Conservation (phyloP, 2,329 filamentous ascomycete genomes). For the Paracoccidioides lutzii region DNA sequence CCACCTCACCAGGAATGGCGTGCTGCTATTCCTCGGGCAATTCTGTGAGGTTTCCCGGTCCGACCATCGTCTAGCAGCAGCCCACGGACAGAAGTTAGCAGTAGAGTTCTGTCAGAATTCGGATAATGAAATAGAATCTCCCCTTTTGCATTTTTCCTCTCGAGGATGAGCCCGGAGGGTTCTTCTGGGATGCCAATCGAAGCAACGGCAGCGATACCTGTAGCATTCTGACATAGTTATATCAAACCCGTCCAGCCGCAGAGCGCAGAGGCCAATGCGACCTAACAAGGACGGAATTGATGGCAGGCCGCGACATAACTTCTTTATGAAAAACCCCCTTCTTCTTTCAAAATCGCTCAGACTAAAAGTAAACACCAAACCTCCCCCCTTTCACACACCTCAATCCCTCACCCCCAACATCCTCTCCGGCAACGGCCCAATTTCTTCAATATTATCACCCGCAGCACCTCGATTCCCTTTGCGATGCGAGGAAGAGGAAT, state of each 20-base stretch:
- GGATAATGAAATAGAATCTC: not conserved
- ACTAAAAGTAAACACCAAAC: not conserved
- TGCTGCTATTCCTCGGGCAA: too few relatives aligned
- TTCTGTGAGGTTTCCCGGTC: too few relatives aligned
- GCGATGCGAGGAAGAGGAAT: constrained; percentile 15
- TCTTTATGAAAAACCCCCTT: not conserved
- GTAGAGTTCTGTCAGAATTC: too few relatives aligned
- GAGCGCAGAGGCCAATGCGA: not conserved
- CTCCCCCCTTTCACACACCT: not conserved
- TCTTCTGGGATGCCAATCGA: not conserved
- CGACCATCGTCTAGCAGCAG: too few relatives aligned
- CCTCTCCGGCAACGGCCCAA: constrained; percentile 30
- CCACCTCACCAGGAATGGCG: too few relatives aligned
- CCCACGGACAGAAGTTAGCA: too few relatives aligned
- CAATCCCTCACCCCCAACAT: constrained; percentile 9
- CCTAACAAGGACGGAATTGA: not conserved
- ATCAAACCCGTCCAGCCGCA: not conserved
- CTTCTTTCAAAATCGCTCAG: not conserved
- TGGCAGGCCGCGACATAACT: not conserved
- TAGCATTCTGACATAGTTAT: not conserved
- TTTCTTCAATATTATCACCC: constrained; percentile 30
- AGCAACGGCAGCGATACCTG: not conserved
- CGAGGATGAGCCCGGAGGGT: not conserved
- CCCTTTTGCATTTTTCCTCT: not conserved
- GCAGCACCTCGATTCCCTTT: constrained; percentile 18